Conservation (phyloP, 2,329 filamentous ascomycete species). For the Monilinia polystroma region DNA sequence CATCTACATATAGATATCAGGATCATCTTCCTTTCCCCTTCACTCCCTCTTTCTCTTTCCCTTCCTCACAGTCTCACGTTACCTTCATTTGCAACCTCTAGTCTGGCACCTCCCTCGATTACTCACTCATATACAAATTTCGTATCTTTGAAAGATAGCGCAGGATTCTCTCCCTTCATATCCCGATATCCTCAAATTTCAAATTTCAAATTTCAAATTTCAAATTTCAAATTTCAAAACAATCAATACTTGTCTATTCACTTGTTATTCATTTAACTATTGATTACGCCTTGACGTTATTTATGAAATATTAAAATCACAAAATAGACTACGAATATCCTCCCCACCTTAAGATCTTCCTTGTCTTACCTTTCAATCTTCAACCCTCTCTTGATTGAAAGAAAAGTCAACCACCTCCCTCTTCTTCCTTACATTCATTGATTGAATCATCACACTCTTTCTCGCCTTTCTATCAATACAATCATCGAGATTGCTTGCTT, state of each 20-base stretch:
- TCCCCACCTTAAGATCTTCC: neutral
- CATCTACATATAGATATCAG: conserved; percentile 8
- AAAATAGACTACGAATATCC: neutral
- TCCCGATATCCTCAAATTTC: neutral
- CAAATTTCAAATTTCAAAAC: neutral
- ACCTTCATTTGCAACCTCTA: conserved; percentile 17
- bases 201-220: too few species aligned
- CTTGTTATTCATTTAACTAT: conserved; percentile 18
- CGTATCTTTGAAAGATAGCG: too few species aligned
- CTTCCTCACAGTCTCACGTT: conserved; percentile 18
- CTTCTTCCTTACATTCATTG: conserved; percentile 30
- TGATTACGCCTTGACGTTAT: conserved; percentile 9
- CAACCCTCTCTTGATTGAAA: neutral
- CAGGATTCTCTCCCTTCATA: neutral
- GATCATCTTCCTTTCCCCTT: neutral
- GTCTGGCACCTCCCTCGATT: neutral
- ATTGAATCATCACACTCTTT: conserved; percentile 30
- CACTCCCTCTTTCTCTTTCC: conserved; percentile 18
- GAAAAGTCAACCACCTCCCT: conserved; percentile 5
- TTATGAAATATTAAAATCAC: neutral
- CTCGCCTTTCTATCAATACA: conserved; percentile 1
- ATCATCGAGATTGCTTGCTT: conserved; percentile 17
- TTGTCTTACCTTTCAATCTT: neutral
- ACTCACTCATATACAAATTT: neutral
- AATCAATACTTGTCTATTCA: conserved; percentile 7